Evolutionary conservation across 202 grass and related monocot species (phyloP).

Genomic region (Carex arenaria): DNA sequence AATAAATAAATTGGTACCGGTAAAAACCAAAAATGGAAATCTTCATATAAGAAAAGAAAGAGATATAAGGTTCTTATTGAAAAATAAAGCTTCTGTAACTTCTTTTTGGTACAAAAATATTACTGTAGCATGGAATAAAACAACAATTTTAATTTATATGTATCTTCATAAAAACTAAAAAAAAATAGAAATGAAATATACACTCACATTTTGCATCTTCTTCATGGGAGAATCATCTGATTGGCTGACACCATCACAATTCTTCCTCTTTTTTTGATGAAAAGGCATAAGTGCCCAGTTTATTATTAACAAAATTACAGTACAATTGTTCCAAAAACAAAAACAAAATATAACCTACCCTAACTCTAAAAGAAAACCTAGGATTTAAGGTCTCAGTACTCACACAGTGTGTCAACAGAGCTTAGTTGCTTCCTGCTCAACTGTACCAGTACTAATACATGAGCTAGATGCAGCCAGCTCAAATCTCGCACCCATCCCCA

Average conservation of each 20-base stretch:
- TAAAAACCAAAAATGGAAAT: not conserved
- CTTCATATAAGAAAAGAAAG: conserved; percentile 5
- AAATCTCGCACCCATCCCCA: no score
- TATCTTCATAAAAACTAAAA: not conserved
- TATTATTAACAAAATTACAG: no score
- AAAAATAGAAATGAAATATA: not conserved
- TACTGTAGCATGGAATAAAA: not conserved
- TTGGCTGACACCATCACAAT: not conserved
- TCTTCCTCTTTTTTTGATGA: not conserved
- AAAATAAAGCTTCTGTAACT: not conserved
- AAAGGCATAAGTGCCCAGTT: no score
- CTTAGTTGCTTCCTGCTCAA: no score
- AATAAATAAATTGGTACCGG: not conserved
- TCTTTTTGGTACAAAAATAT: not conserved
- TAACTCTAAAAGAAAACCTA: no score
- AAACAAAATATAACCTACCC: no score
- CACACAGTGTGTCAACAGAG: no score
- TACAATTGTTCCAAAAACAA: not conserved
- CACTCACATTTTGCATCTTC: conserved; percentile 29
- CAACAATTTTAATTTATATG: not conserved
- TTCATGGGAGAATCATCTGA: conserved; percentile 10
- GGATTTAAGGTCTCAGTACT: no score
- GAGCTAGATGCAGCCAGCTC: no score
- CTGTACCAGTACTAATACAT: no score
- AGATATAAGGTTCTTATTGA: not conserved